These are phyloP conservation scores for Ophiognomonia clavigignenti-juglandacearum DNA, from an alignment of 2,329 filamentous ascomycete species.

Conservation along the genomic window DNA sequence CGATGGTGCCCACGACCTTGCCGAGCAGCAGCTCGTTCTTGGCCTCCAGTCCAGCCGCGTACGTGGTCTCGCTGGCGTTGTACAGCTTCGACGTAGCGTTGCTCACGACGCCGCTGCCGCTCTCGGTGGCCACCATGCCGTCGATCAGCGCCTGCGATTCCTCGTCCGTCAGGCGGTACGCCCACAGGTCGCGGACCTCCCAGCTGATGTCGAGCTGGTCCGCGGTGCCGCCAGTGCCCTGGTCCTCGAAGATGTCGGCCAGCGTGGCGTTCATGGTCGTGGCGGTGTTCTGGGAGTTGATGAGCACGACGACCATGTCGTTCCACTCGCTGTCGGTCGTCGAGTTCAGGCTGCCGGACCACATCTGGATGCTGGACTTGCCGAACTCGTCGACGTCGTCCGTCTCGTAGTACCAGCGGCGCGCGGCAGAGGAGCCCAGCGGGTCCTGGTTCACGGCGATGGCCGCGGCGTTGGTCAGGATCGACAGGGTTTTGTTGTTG, in stretches of 20 bases:
- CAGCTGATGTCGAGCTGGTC: slow-evolving; percentile 36
- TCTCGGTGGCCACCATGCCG: slow-evolving; percentile 28
- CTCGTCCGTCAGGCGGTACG: slow-evolving; percentile 43
- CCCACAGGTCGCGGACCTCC: slow-evolving; percentile 53
- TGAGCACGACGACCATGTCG: slow-evolving; percentile 38
- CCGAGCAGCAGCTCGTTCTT: slow-evolving; percentile 42
- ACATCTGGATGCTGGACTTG: slow-evolving; percentile 43
- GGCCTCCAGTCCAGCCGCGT: slow-evolving; percentile 38
- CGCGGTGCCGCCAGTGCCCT: slow-evolving; percentile 36
- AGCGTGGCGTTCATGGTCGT: slow-evolving; percentile 44
- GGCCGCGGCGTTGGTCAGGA: slow-evolving; percentile 36
- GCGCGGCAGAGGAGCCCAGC: slow-evolving; percentile 4
- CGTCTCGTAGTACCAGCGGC: slow-evolving; percentile 16
- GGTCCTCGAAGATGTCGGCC: slow-evolving; percentile 47
- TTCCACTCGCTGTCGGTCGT: slow-evolving; percentile 37
- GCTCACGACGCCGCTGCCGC: slow-evolving; percentile 30
- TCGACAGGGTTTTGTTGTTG: slow-evolving; percentile 27
- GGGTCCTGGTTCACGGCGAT: slow-evolving; percentile 32
- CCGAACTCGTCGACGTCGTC: slow-evolving; percentile 35
- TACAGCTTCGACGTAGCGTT: slow-evolving; percentile 43
- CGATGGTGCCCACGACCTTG: slow-evolving; percentile 36
- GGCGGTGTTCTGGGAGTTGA: slow-evolving; percentile 42
- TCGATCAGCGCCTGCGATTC: slow-evolving; percentile 39
- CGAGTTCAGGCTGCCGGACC: slow-evolving; percentile 37
- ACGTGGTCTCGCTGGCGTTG: slow-evolving; percentile 25